Conservation (phyloP, 345 rosid species). For the Kernera saxatilis region DNA sequence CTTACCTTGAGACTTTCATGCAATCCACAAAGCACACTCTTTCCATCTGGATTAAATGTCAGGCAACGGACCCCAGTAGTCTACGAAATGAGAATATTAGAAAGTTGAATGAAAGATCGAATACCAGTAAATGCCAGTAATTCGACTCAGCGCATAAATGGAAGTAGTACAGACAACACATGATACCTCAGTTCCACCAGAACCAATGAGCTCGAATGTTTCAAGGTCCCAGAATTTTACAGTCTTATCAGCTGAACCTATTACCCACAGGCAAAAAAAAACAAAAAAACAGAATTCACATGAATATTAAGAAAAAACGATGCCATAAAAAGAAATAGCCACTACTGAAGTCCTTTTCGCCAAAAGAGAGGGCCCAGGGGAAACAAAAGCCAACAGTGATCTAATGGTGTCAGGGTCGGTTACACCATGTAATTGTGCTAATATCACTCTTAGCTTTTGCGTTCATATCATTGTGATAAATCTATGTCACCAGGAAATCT, state of each 20-base stretch:
- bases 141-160: background rate
- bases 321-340: background rate
- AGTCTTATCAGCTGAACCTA: constrained; percentile 98
- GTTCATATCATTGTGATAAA: constrained; percentile 2
- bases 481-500: background rate
- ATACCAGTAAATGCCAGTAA: background rate
- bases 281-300: background rate
- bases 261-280: constrained; percentile 1
- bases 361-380: background rate
- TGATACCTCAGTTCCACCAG: constrained; percentile 91
- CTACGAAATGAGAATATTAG: constrained; percentile 34
- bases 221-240: constrained; percentile 99
- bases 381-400: background rate
- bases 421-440: background rate
- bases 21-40: constrained; percentile 91
- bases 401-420: background rate
- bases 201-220: constrained; percentile 91
- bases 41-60: constrained; percentile 92
- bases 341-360: background rate
- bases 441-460: background rate
- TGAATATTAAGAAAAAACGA: background rate
- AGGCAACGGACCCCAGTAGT: constrained; percentile 88
- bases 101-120: background rate
- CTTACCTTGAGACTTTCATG: constrained; percentile 89
- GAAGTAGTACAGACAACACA: constrained; percentile 8